Conservation (phyloP, 2,329 filamentous ascomycete genomes). For the Aspergillus udagawae region DNA sequence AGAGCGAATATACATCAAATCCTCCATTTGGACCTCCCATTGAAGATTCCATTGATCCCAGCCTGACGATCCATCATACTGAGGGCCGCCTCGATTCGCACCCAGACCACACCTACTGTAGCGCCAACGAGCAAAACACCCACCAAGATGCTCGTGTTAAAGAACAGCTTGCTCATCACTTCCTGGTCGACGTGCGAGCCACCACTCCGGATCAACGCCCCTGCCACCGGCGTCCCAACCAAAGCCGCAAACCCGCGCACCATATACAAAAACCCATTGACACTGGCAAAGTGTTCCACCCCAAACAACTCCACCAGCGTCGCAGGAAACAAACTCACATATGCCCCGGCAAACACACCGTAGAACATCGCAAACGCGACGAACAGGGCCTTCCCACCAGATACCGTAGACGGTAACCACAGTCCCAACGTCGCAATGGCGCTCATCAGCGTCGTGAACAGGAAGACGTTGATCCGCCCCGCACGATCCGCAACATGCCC, state of each 20-base stretch:
- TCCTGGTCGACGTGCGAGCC: background rate
- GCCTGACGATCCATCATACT: background rate
- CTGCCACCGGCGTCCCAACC: conserved; percentile 35
- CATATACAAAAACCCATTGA: conserved; percentile 40
- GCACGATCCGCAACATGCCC: conserved; percentile 38
- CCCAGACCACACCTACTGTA: conserved; percentile 23
- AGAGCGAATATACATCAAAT: background rate
- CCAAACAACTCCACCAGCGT: conserved; percentile 39
- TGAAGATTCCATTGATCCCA: too few species aligned
- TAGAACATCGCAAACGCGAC: conserved; percentile 32
- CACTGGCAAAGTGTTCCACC: conserved; percentile 35
- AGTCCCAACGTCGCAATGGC: conserved; percentile 25
- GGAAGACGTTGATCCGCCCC: conserved; percentile 39
- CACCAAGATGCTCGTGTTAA: conserved; percentile 22
- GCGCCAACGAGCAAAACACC: conserved; percentile 20
- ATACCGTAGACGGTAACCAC: conserved; percentile 21
- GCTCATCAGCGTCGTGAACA: conserved; percentile 31
- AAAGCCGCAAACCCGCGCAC: conserved; percentile 35
- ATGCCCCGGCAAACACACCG: conserved; percentile 36
- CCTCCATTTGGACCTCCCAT: background rate
- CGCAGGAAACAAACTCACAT: conserved; percentile 39
- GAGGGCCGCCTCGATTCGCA: conserved; percentile 19
- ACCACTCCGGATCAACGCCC: conserved; percentile 23
- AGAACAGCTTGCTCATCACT: background rate
- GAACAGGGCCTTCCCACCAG: conserved; percentile 15